Conservation (phyloP, 2,329 filamentous ascomycete species). For the Ophiostoma australiae region DNA sequence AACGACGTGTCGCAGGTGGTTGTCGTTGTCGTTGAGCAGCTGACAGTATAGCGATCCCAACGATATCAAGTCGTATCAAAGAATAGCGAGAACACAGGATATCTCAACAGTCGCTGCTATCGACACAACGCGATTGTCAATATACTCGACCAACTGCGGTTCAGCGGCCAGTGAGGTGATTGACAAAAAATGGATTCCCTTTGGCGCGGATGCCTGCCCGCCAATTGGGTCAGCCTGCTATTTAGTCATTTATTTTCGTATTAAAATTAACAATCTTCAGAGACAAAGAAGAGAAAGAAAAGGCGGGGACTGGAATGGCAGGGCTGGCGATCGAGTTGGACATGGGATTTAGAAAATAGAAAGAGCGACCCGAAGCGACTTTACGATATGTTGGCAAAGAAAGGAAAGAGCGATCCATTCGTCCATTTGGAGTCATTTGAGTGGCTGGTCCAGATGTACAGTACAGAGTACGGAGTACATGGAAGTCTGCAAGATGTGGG, state of each 20-base stretch:
- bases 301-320: slow-evolving; percentile 7
- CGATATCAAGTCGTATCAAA: too few species aligned
- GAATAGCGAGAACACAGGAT: too few species aligned
- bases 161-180: slow-evolving; percentile 11
- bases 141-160: not conserved
- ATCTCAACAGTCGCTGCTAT: not conserved
- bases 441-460: not conserved
- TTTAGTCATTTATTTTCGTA: not conserved
- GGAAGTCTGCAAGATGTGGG: not conserved
- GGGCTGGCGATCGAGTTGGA: not conserved
- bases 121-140: not conserved
- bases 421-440: not conserved
- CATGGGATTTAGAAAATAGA: not conserved
- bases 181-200: slow-evolving; percentile 12
- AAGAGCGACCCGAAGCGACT: not conserved
- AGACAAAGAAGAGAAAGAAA: not conserved
- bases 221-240: not conserved
- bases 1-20: not conserved
- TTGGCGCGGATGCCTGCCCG: slow-evolving; percentile 11
- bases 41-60: too few species aligned
- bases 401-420: not conserved
- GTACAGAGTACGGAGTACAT: too few species aligned
- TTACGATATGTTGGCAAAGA: too few species aligned
- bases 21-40: not conserved
- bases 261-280: not conserved